Evolutionary conservation across 2,329 filamentous ascomycete genomes (phyloP).

Genomic region (Aureobasidium sp.): DNA sequence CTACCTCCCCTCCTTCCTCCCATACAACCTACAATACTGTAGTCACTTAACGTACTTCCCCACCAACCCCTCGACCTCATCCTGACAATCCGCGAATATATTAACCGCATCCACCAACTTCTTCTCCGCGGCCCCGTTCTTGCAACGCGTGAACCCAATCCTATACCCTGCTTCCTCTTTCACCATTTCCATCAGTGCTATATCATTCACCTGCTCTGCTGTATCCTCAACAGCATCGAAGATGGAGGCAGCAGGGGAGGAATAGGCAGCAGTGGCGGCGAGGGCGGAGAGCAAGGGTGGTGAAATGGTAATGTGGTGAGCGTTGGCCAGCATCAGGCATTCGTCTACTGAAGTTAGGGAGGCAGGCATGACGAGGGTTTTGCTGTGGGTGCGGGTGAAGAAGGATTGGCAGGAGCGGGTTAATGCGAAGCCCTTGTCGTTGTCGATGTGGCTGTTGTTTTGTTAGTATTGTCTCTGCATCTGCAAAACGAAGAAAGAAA

Average conservation of each 20-base stretch:
- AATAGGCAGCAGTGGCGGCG: slow-evolving; percentile 7
- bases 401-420: slow-evolving; percentile 46
- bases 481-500: too few relatives aligned
- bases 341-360: slow-evolving; percentile 50
- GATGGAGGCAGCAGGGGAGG: neutral
- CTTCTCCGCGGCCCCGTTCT: slow-evolving; percentile 6
- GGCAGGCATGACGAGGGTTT: slow-evolving; percentile 47
- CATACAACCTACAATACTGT: neutral
- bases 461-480: neutral
- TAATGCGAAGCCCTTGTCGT: slow-evolving; percentile 42
- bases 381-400: slow-evolving; percentile 34
- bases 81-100: slow-evolving; percentile 14
- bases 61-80: slow-evolving; percentile 6
- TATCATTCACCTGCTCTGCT: neutral
- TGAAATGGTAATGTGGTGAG: slow-evolving; percentile 51
- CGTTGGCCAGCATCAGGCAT: slow-evolving; percentile 49
- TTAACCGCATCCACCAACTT: slow-evolving; percentile 15
- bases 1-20: too few relatives aligned
- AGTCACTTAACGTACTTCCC: neutral
- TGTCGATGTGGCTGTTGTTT: slow-evolving; percentile 37
- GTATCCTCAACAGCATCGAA: neutral
- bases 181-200: neutral
- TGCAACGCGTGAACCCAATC: slow-evolving; percentile 3
- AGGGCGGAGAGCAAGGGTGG: slow-evolving; percentile 40
- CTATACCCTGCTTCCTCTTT: neutral